A percentile compares a stretch with the other conserved stretches of the same genome.
These are phyloP conservation scores for Pyrus pyrifolia DNA, from an alignment of 306 rosid species.

Conservation along the genomic window DNA sequence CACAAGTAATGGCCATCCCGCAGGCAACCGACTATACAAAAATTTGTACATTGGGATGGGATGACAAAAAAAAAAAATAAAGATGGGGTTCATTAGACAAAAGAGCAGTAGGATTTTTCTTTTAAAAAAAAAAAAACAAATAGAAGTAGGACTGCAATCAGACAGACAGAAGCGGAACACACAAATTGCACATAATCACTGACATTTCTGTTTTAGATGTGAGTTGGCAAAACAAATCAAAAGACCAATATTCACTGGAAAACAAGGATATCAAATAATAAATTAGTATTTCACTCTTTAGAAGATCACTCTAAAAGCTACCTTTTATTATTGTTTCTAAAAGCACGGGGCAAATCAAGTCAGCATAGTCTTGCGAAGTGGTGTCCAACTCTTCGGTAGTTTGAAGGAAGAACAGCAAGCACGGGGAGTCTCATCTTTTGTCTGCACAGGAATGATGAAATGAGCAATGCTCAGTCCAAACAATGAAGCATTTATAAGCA, in stretches of 20 bases:
- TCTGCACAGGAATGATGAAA: no score
- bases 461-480: no score
- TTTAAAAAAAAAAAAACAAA: not conserved
- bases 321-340: no score
- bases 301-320: not conserved
- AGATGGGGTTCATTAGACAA: not conserved
- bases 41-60: not conserved
- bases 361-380: no score
- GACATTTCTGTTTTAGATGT: not conserved
- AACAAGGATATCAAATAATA: not conserved
- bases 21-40: not conserved
- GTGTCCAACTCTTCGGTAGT: no score
- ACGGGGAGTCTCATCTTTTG: no score
- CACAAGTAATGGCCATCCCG: not conserved
- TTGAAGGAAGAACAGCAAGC: no score
- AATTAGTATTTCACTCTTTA: not conserved
- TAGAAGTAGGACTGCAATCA: not conserved
- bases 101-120: not conserved
- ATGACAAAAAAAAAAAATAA: not conserved
- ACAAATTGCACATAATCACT: not conserved
- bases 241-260: not conserved
- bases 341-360: no score
- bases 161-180: not conserved
- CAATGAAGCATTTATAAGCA: no score
- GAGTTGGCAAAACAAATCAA: not conserved